Evolutionary conservation across 2,329 filamentous ascomycete genomes (phyloP).

Genomic region (Trichoderma arundinaceum): DNA sequence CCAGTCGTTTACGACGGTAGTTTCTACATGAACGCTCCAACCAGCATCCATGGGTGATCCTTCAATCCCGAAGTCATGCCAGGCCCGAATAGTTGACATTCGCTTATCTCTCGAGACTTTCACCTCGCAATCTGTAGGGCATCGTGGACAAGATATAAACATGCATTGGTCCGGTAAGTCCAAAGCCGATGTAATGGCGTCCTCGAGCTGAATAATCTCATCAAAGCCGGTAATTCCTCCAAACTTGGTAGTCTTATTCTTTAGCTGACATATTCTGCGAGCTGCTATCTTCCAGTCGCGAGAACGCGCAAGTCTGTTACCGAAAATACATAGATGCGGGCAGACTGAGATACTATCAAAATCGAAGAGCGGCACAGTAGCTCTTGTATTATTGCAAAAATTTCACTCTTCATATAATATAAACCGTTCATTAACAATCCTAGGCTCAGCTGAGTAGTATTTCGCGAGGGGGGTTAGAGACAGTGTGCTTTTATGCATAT

Average conservation of each 20-base stretch:
- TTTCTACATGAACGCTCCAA: not conserved
- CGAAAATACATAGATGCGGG: not conserved
- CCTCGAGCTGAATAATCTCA: not conserved
- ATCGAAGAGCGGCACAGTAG: not conserved
- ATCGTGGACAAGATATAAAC: not conserved
- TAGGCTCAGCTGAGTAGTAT: not conserved
- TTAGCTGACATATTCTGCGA: too few species aligned
- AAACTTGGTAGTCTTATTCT: too few species aligned
- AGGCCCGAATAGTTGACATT: not conserved
- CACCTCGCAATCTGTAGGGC: not conserved
- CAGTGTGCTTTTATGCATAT: not conserved
- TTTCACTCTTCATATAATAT: conserved; percentile 3
- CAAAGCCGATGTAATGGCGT: not conserved
- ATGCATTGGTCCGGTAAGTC: not conserved
- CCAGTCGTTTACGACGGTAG: too few species aligned
- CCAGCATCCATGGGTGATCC: not conserved
- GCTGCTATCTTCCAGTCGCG: not conserved
- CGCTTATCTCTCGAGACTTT: not conserved
- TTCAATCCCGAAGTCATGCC: not conserved
- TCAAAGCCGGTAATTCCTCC: too few species aligned
- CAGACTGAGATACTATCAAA: not conserved
- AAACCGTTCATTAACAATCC: not conserved
- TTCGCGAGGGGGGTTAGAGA: not conserved
- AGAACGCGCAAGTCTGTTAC: not conserved
- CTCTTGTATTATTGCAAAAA: not conserved